Evolutionary conservation across 768 basidiomycete species (phyloP).

Genomic region (Gloeostereum incarnatum): DNA sequence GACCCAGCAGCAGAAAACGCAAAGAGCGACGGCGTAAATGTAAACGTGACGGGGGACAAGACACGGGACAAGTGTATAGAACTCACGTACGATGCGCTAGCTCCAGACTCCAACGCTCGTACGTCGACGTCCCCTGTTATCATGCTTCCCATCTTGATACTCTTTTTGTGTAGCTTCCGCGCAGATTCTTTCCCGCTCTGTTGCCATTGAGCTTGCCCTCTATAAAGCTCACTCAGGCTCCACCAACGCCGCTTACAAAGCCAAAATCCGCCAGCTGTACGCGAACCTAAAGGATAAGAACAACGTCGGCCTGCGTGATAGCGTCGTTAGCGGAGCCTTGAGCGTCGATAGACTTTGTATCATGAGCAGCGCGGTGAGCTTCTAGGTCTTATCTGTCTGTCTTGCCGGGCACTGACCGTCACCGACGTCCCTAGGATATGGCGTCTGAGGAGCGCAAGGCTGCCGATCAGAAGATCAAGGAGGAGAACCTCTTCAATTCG

Average conservation of each 20-base stretch:
- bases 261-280: conserved; percentile 80
- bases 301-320: conserved; percentile 80
- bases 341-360: conserved; percentile 57
- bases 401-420: neutral
- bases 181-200: conserved; percentile 55
- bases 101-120: conserved; percentile 83
- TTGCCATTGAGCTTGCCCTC: conserved; percentile 65
- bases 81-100: conserved; percentile 88
- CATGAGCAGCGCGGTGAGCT: conserved; percentile 74
- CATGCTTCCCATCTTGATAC: conserved; percentile 2
- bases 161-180: conserved; percentile 45
- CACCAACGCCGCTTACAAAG: conserved; percentile 47
- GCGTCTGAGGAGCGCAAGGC: conserved; percentile 88
- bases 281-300: conserved; percentile 95
- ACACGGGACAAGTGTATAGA: conserved; percentile 84
- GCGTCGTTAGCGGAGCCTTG: conserved; percentile 77
- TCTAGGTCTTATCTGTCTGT: neutral
- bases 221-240: conserved; percentile 31
- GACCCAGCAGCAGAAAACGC: conserved; percentile 38
- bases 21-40: conserved; percentile 63
- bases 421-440: conserved; percentile 61
- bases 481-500: conserved; percentile 85
- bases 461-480: conserved; percentile 71
- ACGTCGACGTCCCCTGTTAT: conserved; percentile 23
- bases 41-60: conserved; percentile 49